Evolutionary conservation across 202 grass and related monocot genomes (phyloP).

Genomic region (Schoenoplectus triqueter): DNA sequence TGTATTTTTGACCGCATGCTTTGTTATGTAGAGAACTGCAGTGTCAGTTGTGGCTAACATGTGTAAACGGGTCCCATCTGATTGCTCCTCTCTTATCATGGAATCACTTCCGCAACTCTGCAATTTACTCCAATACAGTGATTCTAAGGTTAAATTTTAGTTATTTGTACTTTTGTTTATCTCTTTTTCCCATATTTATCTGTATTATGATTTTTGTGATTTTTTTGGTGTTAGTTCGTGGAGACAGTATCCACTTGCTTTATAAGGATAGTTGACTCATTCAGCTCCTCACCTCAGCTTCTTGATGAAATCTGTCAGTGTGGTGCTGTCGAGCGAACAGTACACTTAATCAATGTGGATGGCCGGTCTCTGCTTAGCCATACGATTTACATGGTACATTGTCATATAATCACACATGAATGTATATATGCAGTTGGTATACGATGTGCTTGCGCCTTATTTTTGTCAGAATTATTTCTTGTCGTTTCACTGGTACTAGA

Average conservation of each 20-base stretch:
- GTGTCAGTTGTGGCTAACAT: slow-evolving; percentile 71
- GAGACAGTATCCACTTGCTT: slow-evolving; percentile 78
- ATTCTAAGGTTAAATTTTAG: slow-evolving; percentile 53
- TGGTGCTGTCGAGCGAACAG: slow-evolving; percentile 59
- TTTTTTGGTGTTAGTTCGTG: slow-evolving; percentile 51
- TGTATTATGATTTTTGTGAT: slow-evolving; percentile 37
- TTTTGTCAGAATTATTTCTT: background rate
- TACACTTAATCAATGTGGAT: slow-evolving; percentile 66
- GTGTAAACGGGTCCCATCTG: slow-evolving; percentile 66
- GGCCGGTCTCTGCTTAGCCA: slow-evolving; percentile 53
- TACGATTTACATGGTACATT: slow-evolving; percentile 67
- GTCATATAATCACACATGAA: slow-evolving; percentile 10
- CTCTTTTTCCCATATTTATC: slow-evolving; percentile 4
- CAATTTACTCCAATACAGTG: slow-evolving; percentile 74
- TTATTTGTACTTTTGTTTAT: slow-evolving; percentile 29
- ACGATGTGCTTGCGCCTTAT: background rate
- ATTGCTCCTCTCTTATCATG: slow-evolving; percentile 69
- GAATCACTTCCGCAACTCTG: slow-evolving; percentile 66
- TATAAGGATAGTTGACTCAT: slow-evolving; percentile 69
- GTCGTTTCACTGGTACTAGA: background rate
- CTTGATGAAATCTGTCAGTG: slow-evolving; percentile 77
- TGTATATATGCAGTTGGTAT: background rate
- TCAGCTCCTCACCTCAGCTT: slow-evolving; percentile 63
- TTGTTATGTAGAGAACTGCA: slow-evolving; percentile 68
- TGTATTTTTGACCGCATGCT: slow-evolving; percentile 24